These are phyloP conservation scores for Eimeria praecox DNA, from an alignment of 169 alveolate species.

Conservation along the genomic window DNA sequence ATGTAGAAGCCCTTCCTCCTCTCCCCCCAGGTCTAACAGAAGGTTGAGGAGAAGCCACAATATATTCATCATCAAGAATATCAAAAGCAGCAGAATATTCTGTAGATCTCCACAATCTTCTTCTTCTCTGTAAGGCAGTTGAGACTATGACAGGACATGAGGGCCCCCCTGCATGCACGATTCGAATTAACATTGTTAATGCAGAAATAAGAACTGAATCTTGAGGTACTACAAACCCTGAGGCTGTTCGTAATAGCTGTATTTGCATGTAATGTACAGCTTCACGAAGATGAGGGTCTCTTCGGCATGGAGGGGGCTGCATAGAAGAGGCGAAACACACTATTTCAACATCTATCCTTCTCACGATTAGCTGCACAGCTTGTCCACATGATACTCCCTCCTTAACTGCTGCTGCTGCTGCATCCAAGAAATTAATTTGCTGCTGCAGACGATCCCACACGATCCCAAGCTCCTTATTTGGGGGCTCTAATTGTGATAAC, in stretches of 20 bases:
- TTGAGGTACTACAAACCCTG: neutral
- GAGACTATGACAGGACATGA: constrained; percentile 15
- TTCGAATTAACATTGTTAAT: neutral
- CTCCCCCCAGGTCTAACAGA: too few species aligned
- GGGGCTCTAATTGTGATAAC: neutral
- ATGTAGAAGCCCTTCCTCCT: too few species aligned
- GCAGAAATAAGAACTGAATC: neutral
- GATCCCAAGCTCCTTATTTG: neutral
- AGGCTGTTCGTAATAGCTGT: neutral
- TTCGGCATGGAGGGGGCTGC: neutral
- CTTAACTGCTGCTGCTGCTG: neutral
- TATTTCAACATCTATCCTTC: neutral
- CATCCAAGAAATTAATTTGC: neutral
- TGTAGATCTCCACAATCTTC: neutral
- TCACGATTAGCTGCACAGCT: constrained; percentile 1
- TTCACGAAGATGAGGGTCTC: constrained; percentile 18
- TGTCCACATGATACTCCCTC: neutral
- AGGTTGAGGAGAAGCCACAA: too few species aligned
- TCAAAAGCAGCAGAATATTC: neutral
- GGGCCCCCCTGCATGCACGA: neutral
- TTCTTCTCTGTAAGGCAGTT: neutral
- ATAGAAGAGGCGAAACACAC: neutral
- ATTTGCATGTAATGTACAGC: neutral
- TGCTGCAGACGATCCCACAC: constrained; percentile 2
- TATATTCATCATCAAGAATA: neutral